A percentile compares a stretch with the other conserved stretches of the same genome.
phyloP scores from a whole-genome alignment of 1,284 basidiomycete species.

The Puccinia triticina region DNA sequence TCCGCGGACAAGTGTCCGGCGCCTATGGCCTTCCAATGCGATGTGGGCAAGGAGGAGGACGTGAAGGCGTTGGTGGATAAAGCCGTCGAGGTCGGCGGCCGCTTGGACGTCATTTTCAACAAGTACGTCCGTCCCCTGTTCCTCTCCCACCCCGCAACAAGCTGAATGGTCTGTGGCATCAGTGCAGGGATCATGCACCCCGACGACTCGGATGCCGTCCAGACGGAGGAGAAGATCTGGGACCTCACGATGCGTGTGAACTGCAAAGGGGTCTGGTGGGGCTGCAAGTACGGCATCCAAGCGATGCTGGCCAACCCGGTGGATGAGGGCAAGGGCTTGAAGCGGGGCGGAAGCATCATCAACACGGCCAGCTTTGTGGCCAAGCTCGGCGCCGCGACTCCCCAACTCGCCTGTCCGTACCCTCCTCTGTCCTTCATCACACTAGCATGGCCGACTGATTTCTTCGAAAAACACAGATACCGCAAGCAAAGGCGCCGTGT shows the following conservation, averaged over 20 bases:
- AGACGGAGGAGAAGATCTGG: conserved; percentile 95
- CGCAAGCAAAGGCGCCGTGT: conserved; percentile 77
- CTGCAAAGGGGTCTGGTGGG: conserved; percentile 98
- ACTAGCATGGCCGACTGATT: neutral
- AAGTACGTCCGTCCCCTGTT: conserved; percentile 52
- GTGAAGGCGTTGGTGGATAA: conserved; percentile 77
- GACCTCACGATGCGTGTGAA: conserved; percentile 70
- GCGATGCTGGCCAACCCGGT: conserved; percentile 90
- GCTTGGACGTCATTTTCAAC: conserved; percentile 79
- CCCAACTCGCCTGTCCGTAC: conserved; percentile 85
- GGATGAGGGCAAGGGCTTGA: conserved; percentile 77
- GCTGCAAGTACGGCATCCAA: conserved; percentile 91
- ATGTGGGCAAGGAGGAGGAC: conserved; percentile 84
- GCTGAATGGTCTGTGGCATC: neutral
- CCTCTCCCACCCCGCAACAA: neutral
- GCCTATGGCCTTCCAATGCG: conserved; percentile 74
- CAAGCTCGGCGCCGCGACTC: conserved; percentile 87
- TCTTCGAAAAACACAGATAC: no score
- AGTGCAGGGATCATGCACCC: conserved; percentile 86
- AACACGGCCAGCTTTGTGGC: conserved; percentile 97
- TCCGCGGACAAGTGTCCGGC: conserved; percentile 68
- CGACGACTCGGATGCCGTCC: conserved; percentile 86
- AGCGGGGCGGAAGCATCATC: conserved; percentile 87
- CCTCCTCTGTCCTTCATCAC: neutral
- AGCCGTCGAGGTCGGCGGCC: conserved; percentile 79